Evolutionary conservation across 73 alveolate species (phyloP).

Genomic region (Paramecium biaurelia): DNA sequence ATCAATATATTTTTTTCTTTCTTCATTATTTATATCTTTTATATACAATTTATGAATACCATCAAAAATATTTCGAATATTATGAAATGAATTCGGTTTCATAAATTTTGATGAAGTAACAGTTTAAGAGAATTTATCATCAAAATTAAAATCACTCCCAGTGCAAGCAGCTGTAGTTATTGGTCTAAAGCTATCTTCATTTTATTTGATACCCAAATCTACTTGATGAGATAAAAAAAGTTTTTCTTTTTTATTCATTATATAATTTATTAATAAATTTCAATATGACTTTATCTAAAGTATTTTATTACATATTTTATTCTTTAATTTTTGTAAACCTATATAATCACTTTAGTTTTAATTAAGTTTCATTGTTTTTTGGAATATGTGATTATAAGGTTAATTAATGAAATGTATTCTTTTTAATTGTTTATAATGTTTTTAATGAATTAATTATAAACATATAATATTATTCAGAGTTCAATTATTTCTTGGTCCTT

Average conservation of each 20-base stretch:
- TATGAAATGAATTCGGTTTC: not conserved
- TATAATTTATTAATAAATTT: not conserved
- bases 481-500: not conserved
- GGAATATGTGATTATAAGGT: too few relatives aligned
- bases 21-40: not conserved
- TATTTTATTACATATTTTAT: too few relatives aligned
- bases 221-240: not conserved
- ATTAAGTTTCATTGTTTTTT: too few relatives aligned
- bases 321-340: too few relatives aligned
- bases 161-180: not conserved
- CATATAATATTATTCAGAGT: not conserved
- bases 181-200: not conserved
- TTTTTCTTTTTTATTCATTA: not conserved
- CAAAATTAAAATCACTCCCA: not conserved
- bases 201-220: not conserved
- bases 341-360: too few relatives aligned
- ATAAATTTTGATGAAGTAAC: not conserved
- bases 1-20: conserved; percentile 11
- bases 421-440: not conserved
- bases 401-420: too few relatives aligned
- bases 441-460: not conserved
- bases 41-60: not conserved
- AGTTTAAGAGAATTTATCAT: not conserved
- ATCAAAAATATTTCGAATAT: not conserved
- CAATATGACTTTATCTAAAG: not conserved